phyloP scores from a whole-genome alignment of 2,329 filamentous ascomycete genomes.

The Ceratocystis smalleyi region DNA sequence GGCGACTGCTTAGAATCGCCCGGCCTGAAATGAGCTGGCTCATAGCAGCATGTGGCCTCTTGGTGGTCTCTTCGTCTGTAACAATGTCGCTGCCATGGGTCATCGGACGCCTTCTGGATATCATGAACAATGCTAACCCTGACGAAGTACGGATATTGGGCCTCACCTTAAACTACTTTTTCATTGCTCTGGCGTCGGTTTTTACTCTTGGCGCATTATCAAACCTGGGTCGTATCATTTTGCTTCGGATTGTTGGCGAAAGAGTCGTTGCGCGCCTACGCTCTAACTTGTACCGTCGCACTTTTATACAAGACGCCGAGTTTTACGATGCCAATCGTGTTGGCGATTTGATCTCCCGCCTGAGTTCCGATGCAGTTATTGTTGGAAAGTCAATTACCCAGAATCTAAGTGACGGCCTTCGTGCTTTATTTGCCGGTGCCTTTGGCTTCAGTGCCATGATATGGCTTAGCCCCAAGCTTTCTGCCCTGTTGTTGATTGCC shows the following conservation, averaged over 20 bases:
- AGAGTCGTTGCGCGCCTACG: constrained; percentile 80
- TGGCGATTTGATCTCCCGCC: constrained; percentile 85
- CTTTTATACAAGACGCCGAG: constrained; percentile 92
- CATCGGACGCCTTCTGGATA: constrained; percentile 87
- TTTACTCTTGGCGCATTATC: constrained; percentile 72
- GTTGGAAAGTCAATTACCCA: constrained; percentile 98
- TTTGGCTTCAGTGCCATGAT: constrained; percentile 88
- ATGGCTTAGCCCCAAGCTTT: constrained; percentile 85
- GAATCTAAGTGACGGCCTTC: constrained; percentile 89
- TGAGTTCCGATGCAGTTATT: constrained; percentile 92
- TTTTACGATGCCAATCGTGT: constrained; percentile 98
- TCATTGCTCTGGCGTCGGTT: constrained; percentile 58
- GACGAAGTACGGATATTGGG: constrained; percentile 63
- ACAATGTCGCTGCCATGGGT: constrained; percentile 96
- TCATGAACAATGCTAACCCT: constrained; percentile 53
- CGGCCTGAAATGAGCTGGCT: constrained; percentile 69
- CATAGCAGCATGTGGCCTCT: constrained; percentile 61
- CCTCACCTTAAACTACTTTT: constrained; percentile 74
- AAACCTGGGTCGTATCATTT: constrained; percentile 87
- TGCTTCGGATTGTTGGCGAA: constrained; percentile 87
- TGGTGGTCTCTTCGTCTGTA: constrained; percentile 78
- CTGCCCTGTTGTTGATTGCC: constrained; percentile 69
- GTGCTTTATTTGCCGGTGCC: constrained; percentile 74
- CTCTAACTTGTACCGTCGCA: constrained; percentile 77
- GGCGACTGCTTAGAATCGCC: constrained; percentile 78